Evolutionary conservation across 768 basidiomycete species (phyloP), one percentile per base, ranked within the genome.

Genomic region (Mrakia blollopis): DNA sequence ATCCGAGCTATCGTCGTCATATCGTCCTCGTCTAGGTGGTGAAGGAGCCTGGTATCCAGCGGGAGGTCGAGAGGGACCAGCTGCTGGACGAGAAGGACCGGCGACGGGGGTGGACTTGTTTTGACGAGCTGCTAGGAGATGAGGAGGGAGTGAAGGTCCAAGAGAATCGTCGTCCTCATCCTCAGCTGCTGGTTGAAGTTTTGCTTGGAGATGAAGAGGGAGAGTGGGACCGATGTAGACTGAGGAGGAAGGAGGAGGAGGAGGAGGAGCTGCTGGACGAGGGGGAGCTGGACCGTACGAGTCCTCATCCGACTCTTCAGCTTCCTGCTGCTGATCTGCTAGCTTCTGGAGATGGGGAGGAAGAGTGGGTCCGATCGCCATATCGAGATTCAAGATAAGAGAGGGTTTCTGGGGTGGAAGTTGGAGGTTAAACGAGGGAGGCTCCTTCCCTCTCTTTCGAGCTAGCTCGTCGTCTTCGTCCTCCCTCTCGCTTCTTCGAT

Each of bases 81-180:
- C 72, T 39, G 75, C 14, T 10, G 77, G 77, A 35, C 68, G 78
- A 2, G 85, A 79, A 28, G 84, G 81, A 16, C 81, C 79, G n/a
- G 82, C 77, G 74, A 39, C 23, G 67, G n/a, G 67, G 57, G 23
- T 28, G 57, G 60, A 13, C 30, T 85, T 21, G 86, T 74, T 30
- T 72, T 60, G 18, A 25, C 83, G 79, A 4, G 77, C 83, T 25
- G 87, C 87, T 10, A 84, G 82, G 67, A 92, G 83, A 75, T 91
- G 90, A 18, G 92, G 92, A 7, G 91, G 92, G 9, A 93, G 87
- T 3, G 88, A 87, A 0, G 92, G 93, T 3, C 86, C 86, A 80
- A 90, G 91, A 80, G 89, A 89, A 79, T 91, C 91, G 44, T 89
- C 89, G 35, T 89, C 88, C 0, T 87, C 87, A 25, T 87, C 87